Evolutionary conservation across 208 protist genomes (phyloP).

Genomic region (Histomonas meleagridis): DNA sequence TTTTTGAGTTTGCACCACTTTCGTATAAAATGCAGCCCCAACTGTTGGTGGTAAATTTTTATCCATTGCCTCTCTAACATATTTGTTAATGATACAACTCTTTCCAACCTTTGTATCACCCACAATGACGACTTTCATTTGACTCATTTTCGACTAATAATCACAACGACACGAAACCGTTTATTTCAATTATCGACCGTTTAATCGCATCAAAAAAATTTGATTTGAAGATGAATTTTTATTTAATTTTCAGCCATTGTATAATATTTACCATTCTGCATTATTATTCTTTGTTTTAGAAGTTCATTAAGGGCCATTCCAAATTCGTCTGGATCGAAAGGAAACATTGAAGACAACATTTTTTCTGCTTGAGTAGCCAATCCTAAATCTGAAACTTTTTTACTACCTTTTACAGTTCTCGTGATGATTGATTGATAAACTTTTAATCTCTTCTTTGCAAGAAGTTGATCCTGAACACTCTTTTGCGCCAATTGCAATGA

Average conservation of each 20-base stretch:
- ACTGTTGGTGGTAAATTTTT: neutral
- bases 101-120: constrained; percentile 20
- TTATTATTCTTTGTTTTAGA: too few relatives aligned
- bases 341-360: too few relatives aligned
- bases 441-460: neutral
- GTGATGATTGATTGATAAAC: neutral
- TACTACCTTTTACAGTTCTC: neutral
- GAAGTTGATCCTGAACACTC: neutral
- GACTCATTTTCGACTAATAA: neutral
- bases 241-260: too few relatives aligned
- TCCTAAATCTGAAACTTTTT: too few relatives aligned
- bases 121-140: constrained; percentile 3
- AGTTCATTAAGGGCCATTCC: too few relatives aligned
- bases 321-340: too few relatives aligned
- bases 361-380: too few relatives aligned
- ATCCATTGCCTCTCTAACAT: neutral
- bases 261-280: too few relatives aligned
- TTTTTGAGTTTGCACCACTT: neutral
- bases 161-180: neutral
- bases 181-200: too few relatives aligned
- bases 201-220: too few relatives aligned
- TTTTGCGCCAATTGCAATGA: neutral
- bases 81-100: neutral
- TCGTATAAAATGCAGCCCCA: neutral
- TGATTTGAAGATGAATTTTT: too few relatives aligned